phyloP scores from a whole-genome alignment of 306 rosid genomes.

The Gleditsia sinensis region DNA sequence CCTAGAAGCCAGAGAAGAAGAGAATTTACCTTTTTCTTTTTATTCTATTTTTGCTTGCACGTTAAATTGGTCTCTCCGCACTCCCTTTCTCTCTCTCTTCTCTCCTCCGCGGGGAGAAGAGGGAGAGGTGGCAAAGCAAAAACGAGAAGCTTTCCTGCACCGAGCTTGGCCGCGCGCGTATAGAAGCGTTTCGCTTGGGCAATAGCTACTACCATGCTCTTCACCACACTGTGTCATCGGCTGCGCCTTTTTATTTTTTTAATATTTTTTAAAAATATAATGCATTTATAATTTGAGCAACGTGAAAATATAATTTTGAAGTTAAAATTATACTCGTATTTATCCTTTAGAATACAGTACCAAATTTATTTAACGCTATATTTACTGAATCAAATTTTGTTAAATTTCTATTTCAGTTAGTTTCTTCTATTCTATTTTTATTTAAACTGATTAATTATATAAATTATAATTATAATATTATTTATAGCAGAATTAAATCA shows the following conservation, averaged over 20 bases:
- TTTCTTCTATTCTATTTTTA: no score
- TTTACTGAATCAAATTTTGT: no score
- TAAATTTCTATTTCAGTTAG: no score
- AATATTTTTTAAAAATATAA: no score
- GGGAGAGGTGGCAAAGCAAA: constrained; percentile 34
- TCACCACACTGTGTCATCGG: constrained; percentile 12
- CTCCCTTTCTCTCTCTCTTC: not conserved
- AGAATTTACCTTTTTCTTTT: constrained; percentile 1
- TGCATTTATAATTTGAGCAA: no score
- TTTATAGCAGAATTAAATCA: no score
- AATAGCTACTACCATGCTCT: not conserved
- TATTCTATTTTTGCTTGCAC: not conserved
- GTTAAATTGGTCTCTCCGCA: not conserved
- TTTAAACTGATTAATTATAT: no score
- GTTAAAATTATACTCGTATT: no score
- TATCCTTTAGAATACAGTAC: no score
- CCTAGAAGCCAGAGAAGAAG: constrained; percentile 27
- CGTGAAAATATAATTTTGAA: no score
- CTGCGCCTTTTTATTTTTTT: not conserved
- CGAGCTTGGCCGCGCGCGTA: constrained; percentile 4
- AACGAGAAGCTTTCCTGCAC: constrained; percentile 11
- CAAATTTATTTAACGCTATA: no score
- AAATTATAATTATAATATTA: no score
- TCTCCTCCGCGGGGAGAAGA: constrained; percentile 37
- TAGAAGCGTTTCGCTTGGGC: not conserved